Percentiles rank a stretch among this genome's conserved stretches.
phyloP scores from a whole-genome alignment of 2,329 filamentous ascomycete species.

The Clathrospora elynae region DNA sequence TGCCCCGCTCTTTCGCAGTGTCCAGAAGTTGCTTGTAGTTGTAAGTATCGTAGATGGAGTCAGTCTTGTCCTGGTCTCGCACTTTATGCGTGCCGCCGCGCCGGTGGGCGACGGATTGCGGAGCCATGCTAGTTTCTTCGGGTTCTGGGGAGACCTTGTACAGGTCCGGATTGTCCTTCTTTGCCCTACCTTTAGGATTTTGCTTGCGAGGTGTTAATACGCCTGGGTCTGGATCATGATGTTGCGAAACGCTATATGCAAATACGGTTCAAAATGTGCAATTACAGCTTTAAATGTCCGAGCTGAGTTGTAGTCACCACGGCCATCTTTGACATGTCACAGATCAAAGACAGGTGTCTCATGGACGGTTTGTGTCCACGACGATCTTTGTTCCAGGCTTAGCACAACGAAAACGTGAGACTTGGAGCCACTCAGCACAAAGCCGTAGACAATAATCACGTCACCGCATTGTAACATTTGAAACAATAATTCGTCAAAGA shows the following conservation, averaged over 20 bases:
- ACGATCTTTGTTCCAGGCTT: constrained; percentile 10
- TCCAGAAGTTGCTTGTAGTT: constrained; percentile 30
- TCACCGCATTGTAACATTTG: background rate
- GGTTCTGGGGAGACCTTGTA: constrained; percentile 1
- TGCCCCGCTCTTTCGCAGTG: constrained; percentile 23
- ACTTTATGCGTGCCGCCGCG: constrained; percentile 41
- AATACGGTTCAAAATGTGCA: background rate
- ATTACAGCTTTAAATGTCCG: background rate
- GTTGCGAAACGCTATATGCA: background rate
- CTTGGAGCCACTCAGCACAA: background rate
- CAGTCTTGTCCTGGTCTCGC: constrained; percentile 32
- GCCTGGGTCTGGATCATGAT: background rate
- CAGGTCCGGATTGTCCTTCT: constrained; percentile 10
- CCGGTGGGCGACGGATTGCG: constrained; percentile 25
- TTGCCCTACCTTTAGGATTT: constrained; percentile 26
- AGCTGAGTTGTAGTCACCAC: background rate
- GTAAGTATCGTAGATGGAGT: constrained; percentile 38
- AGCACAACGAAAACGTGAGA: background rate
- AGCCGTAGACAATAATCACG: background rate
- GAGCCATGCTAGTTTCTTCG: constrained; percentile 7
- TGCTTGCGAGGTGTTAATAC: constrained; percentile 1
- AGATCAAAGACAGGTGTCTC: constrained; percentile 1
- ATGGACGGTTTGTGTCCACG: background rate
- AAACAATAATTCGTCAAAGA: constrained; percentile 9
- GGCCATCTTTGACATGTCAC: constrained; percentile 1